Evolutionary conservation across 192 early-diverging fungal species (phyloP).

Genomic region (Chytriomyces sp.): DNA sequence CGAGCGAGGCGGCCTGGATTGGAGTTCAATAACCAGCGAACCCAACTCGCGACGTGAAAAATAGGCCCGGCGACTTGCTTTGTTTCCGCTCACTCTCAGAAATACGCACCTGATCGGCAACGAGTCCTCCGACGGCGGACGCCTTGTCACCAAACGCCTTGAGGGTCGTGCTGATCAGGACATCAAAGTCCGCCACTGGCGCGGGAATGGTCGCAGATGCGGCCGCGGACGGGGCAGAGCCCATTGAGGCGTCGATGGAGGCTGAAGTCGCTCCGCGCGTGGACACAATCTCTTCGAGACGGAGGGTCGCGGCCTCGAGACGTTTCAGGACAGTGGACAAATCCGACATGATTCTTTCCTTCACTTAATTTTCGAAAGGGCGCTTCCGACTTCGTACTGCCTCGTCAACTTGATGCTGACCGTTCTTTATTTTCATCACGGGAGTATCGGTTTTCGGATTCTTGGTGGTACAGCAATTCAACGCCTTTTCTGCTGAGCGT

Average conservation of each 20-base stretch:
- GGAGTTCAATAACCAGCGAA: too few species aligned
- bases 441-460: too few species aligned
- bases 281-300: constrained; percentile 76
- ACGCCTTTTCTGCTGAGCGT: too few species aligned
- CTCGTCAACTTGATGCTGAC: too few species aligned
- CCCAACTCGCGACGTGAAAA: too few species aligned
- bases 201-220: constrained; percentile 40
- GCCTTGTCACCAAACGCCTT: constrained; percentile 45
- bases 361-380: background rate
- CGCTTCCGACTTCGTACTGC: too few species aligned
- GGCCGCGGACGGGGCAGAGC: background rate
- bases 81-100: too few species aligned
- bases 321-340: constrained; percentile 75
- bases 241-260: constrained; percentile 28
- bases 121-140: constrained; percentile 59
- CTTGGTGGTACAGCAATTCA: too few species aligned
- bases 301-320: constrained; percentile 87
- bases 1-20: constrained; percentile 61
- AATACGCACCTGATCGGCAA: constrained; percentile 69
- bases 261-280: constrained; percentile 48
- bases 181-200: constrained; percentile 64
- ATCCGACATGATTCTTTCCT: constrained; percentile 5
- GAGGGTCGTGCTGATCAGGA: constrained; percentile 42
- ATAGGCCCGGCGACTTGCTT: too few species aligned
- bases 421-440: too few species aligned